phyloP scores from a whole-genome alignment of 140 eudicot species.

The Stevia rebaudiana region DNA sequence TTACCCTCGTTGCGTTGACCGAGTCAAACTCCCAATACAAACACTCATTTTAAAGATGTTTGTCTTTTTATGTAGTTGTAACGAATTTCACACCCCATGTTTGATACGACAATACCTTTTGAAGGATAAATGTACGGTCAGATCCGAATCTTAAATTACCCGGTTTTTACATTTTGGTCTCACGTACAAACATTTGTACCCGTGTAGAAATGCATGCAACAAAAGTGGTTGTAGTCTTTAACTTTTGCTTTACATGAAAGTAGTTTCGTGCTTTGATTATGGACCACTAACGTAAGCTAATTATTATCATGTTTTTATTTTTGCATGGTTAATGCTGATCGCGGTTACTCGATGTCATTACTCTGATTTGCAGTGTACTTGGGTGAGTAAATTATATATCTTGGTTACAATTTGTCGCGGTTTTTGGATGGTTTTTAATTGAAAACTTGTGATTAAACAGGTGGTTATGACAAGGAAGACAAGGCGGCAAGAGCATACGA shows the following conservation, averaged over 20 bases:
- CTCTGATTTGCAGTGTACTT: slow-evolving; percentile 63
- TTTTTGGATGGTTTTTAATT: background rate
- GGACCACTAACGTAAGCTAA: slow-evolving; percentile 25
- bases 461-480: slow-evolving; percentile 97
- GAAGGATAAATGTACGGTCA: background rate
- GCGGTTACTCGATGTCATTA: slow-evolving; percentile 18
- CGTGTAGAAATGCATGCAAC: slow-evolving; percentile 12
- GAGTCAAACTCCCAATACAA: slow-evolving; percentile 27
- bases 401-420: background rate
- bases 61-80: background rate
- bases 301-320: slow-evolving; percentile 17
- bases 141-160: background rate
- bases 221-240: slow-evolving; percentile 27
- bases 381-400: slow-evolving; percentile 43
- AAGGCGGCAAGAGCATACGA: slow-evolving; percentile 97
- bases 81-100: background rate
- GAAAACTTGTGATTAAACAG: slow-evolving; percentile 21
- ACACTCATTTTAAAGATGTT: background rate
- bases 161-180: background rate
- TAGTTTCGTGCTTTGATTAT: slow-evolving; percentile 16
- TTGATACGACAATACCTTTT: background rate
- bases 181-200: background rate
- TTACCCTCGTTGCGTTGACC: slow-evolving; percentile 68
- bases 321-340: slow-evolving; percentile 34
- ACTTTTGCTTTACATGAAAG: slow-evolving; percentile 29